These are phyloP conservation scores for Skeletonema menzelii DNA, from an alignment of 108 stramenopile species.

Conservation along the genomic window DNA sequence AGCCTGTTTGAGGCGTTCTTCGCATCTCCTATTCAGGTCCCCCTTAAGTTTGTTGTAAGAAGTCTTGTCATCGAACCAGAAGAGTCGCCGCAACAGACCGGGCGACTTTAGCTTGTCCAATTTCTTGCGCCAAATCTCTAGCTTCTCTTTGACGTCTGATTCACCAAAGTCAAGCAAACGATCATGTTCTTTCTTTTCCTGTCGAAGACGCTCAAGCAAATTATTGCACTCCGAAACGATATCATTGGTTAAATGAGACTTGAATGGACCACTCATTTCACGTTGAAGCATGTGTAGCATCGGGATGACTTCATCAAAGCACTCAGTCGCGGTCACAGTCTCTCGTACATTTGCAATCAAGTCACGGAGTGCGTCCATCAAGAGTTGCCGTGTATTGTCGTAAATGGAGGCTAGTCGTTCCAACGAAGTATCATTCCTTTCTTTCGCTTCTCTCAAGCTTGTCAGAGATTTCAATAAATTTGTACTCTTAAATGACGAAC, in stretches of 20 bases:
- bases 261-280: slow-evolving; percentile 21
- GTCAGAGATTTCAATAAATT: slow-evolving; percentile 24
- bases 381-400: slow-evolving; percentile 8
- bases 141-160: slow-evolving; percentile 11
- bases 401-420: slow-evolving; percentile 32
- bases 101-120: slow-evolving; percentile 20
- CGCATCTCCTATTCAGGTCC: slow-evolving; percentile 6
- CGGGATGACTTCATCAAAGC: slow-evolving; percentile 47
- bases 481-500: slow-evolving; percentile 12
- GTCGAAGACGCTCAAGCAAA: slow-evolving; percentile 15
- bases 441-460: slow-evolving; percentile 35
- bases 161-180: slow-evolving; percentile 28
- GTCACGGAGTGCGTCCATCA: slow-evolving; percentile 16
- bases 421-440: slow-evolving; percentile 14
- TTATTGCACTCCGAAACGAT: slow-evolving; percentile 16
- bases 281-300: slow-evolving; percentile 17
- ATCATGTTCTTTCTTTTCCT: slow-evolving; percentile 25
- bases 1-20: slow-evolving; percentile 19
- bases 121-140: slow-evolving; percentile 19
- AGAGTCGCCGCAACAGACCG: neutral
- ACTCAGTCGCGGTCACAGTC: slow-evolving; percentile 12
- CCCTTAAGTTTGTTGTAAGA: slow-evolving; percentile 30
- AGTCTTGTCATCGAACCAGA: neutral
- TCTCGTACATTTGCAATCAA: slow-evolving; percentile 1
- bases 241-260: slow-evolving; percentile 16